Conservation (phyloP, 1,284 basidiomycete species). For the Melampsora americana region DNA sequence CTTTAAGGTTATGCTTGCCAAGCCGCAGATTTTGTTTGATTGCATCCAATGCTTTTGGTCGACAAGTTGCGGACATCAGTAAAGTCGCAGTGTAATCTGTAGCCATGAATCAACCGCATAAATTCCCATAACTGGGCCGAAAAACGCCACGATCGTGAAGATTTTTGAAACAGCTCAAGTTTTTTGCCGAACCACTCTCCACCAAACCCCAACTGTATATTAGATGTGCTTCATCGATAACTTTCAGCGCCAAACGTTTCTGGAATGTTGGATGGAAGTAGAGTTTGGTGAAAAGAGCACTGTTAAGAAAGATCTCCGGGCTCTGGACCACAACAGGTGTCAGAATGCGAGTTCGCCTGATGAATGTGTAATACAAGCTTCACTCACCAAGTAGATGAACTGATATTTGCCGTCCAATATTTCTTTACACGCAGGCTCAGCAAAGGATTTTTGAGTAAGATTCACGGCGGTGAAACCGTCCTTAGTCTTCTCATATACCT, state of each 20-base stretch:
- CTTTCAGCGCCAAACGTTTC: background rate
- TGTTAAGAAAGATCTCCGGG: background rate
- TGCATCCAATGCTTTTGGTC: conserved; percentile 13
- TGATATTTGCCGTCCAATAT: background rate
- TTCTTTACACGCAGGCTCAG: background rate
- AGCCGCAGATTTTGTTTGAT: conserved; percentile 15
- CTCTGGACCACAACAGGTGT: background rate
- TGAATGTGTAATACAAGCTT: background rate
- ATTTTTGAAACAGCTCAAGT: background rate
- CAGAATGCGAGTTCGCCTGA: too few relatives aligned
- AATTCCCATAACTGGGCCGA: conserved; percentile 8
- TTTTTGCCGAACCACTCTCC: background rate
- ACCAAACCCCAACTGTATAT: background rate
- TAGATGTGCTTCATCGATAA: too few relatives aligned
- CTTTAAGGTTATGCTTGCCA: too few relatives aligned
- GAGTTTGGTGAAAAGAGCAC: background rate
- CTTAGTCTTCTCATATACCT: too few relatives aligned
- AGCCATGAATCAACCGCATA: background rate
- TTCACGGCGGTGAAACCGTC: background rate
- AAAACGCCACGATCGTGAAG: background rate
- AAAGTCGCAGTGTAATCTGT: background rate
- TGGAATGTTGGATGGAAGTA: background rate
- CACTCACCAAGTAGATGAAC: background rate
- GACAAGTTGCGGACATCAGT: conserved; percentile 11
- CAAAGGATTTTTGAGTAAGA: background rate